These are phyloP conservation scores for Extremus antarcticus DNA, from an alignment of 495 filamentous ascomycete species.

Conservation along the genomic window DNA sequence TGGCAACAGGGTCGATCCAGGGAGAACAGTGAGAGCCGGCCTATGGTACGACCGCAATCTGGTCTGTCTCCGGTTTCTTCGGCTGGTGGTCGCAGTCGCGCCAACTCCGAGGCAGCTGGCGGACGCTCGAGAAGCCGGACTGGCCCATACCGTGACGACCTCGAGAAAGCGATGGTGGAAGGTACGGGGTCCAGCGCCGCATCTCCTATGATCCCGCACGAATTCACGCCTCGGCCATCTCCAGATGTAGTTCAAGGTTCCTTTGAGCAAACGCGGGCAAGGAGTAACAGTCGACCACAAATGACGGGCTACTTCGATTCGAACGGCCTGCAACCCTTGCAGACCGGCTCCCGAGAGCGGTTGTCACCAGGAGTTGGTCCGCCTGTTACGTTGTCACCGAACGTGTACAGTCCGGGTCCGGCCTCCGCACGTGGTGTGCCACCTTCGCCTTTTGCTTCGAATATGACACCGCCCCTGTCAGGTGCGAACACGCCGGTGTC, in stretches of 20 bases:
- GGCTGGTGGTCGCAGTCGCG: slow-evolving; percentile 17
- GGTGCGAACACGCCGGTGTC: slow-evolving; percentile 10
- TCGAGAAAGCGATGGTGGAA: slow-evolving; percentile 31
- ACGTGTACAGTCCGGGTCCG: slow-evolving; percentile 6
- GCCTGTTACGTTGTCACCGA: slow-evolving; percentile 6
- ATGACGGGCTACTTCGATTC: slow-evolving; percentile 26
- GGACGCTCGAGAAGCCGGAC: slow-evolving; percentile 29
- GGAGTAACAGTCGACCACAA: slow-evolving; percentile 14
- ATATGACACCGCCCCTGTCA: slow-evolving; percentile 18
- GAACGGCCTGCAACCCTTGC: slow-evolving; percentile 23
- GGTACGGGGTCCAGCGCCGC: slow-evolving; percentile 22
- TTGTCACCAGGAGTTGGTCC: slow-evolving; percentile 1
- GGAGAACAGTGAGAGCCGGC: slow-evolving; percentile 5
- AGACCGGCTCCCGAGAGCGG: slow-evolving; percentile 3
- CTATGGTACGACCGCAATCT: not conserved
- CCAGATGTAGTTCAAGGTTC: slow-evolving; percentile 21
- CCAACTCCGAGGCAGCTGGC: slow-evolving; percentile 31
- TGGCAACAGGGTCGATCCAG: slow-evolving; percentile 19
- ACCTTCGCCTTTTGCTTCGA: not conserved
- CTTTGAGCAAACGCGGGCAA: slow-evolving; percentile 1
- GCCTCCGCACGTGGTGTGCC: slow-evolving; percentile 7
- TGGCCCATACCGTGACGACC: slow-evolving; percentile 32
- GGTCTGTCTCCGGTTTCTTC: slow-evolving; percentile 1
- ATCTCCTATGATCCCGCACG: slow-evolving; percentile 12
- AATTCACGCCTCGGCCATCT: slow-evolving; percentile 13